phyloP scores from a whole-genome alignment of 129 eudicot genomes.

The Solidago caesia region DNA sequence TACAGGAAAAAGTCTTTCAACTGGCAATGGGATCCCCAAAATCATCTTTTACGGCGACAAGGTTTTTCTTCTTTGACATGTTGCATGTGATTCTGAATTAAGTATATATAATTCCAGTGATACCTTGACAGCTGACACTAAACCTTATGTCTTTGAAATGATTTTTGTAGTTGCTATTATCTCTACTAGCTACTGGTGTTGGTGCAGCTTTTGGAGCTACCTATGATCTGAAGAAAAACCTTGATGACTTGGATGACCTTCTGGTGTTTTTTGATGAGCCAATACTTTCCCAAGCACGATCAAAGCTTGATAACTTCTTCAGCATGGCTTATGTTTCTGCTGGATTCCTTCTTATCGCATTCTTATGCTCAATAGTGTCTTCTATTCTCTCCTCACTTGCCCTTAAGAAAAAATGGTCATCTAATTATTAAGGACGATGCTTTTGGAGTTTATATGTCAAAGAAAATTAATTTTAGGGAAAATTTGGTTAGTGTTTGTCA shows the following conservation, averaged over 20 bases:
- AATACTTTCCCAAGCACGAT: slow-evolving; percentile 20
- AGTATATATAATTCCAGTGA: too few relatives aligned
- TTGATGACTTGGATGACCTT: slow-evolving; percentile 26
- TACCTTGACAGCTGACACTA: too few relatives aligned
- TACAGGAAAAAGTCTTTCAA: slow-evolving; percentile 5
- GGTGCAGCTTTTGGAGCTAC: slow-evolving; percentile 43
- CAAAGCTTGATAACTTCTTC: slow-evolving; percentile 44
- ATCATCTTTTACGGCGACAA: slow-evolving; percentile 27
- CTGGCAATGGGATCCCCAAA: slow-evolving; percentile 3
- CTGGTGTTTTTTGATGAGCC: neutral
- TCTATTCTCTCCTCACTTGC: slow-evolving; percentile 31
- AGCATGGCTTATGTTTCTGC: slow-evolving; percentile 36
- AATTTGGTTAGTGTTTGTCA: too few relatives aligned
- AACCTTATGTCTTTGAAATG: too few relatives aligned
- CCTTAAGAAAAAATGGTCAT: slow-evolving; percentile 24
- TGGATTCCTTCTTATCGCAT: slow-evolving; percentile 40
- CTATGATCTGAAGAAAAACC: slow-evolving; percentile 29
- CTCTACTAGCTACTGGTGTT: slow-evolving; percentile 38
- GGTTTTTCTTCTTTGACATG: slow-evolving; percentile 12
- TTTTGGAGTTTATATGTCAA: neutral
- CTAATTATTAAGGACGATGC: neutral
- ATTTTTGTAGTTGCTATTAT: slow-evolving; percentile 28
- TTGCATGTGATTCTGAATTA: neutral
- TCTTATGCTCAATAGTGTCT: slow-evolving; percentile 30
- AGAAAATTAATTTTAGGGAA: too few relatives aligned